phyloP scores from a whole-genome alignment of 805 yeast species.

The Candida jianshihensis region DNA sequence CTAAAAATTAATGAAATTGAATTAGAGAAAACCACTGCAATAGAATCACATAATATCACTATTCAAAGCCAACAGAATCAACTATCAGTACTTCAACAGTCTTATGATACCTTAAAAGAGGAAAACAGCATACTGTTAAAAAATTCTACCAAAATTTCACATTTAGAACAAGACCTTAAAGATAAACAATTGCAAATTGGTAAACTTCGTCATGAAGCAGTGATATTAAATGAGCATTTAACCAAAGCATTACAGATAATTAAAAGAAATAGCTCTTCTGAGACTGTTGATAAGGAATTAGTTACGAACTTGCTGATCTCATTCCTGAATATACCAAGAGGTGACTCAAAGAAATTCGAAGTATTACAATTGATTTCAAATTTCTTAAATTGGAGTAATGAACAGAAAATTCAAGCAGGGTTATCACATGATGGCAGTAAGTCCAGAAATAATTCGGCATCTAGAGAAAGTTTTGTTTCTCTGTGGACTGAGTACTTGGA shows the following conservation, averaged over 20 bases:
- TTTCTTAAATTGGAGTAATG: slow-evolving; percentile 84
- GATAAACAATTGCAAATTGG: slow-evolving; percentile 79
- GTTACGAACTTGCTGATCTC: slow-evolving; percentile 81
- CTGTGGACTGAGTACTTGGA: slow-evolving; percentile 78
- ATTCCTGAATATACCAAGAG: slow-evolving; percentile 81
- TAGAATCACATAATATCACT: slow-evolving; percentile 2
- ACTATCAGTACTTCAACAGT: slow-evolving; percentile 23
- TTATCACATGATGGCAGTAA: slow-evolving; percentile 32
- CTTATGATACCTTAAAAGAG: slow-evolving; percentile 19
- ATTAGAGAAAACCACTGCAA: slow-evolving; percentile 1
- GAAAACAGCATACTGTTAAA: slow-evolving; percentile 18
- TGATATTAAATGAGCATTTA: slow-evolving; percentile 85
- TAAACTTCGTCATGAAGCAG: slow-evolving; percentile 89
- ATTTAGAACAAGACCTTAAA: slow-evolving; percentile 47
- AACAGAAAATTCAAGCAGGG: slow-evolving; percentile 70
- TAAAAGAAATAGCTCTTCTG: slow-evolving; percentile 68
- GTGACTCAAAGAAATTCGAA: slow-evolving; percentile 92
- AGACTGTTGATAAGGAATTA: slow-evolving; percentile 79
- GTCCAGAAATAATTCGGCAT: slow-evolving; percentile 15
- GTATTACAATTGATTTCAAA: slow-evolving; percentile 79
- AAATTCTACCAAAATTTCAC: slow-evolving; percentile 20
- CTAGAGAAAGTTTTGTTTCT: slow-evolving; percentile 55
- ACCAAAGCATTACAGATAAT: slow-evolving; percentile 87
- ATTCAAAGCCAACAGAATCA: slow-evolving; percentile 8
- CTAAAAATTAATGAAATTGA: slow-evolving; percentile 2